Evolutionary conservation across 164 flowering plant species (phyloP).

Genomic region (Macadamia integrifolia): DNA sequence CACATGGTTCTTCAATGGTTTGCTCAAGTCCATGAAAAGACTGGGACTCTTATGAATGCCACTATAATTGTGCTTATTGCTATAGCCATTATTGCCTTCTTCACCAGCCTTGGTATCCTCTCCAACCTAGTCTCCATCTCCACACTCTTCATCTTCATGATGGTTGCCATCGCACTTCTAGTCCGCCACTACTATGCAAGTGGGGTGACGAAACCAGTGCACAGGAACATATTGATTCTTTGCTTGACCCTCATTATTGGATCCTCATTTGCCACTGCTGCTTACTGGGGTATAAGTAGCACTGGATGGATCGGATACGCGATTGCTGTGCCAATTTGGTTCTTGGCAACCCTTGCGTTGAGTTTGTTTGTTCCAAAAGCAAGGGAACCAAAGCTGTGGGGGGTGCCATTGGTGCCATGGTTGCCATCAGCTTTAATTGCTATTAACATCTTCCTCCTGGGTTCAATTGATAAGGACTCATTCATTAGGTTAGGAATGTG

Average conservation of each 20-base stretch:
- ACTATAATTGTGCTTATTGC: constrained; percentile 40
- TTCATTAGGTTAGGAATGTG: constrained; percentile 48
- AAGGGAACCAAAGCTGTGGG: constrained; percentile 50
- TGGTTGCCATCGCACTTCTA: constrained; percentile 47
- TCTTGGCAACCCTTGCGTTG: constrained; percentile 38
- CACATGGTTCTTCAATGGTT: constrained; percentile 58
- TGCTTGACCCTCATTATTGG: constrained; percentile 33
- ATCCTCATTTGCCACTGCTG: constrained; percentile 35
- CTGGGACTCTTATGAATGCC: constrained; percentile 63
- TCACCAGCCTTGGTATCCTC: constrained; percentile 45
- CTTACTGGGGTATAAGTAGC: constrained; percentile 26
- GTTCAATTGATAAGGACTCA: constrained; percentile 45
- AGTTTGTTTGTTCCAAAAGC: constrained; percentile 33
- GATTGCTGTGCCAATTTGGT: constrained; percentile 34
- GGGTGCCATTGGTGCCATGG: constrained; percentile 60
- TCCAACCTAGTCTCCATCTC: constrained; percentile 50
- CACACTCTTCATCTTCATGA: constrained; percentile 53
- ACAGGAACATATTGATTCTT: constrained; percentile 33
- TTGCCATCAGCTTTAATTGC: constrained; percentile 47
- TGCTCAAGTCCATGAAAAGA: constrained; percentile 32
- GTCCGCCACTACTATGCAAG: constrained; percentile 46
- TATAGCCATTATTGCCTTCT: constrained; percentile 35
- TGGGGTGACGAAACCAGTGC: constrained; percentile 26
- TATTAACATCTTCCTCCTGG: constrained; percentile 55
- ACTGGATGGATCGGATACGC: constrained; percentile 38